phyloP scores from a whole-genome alignment of 805 yeast species.

The Pichia paraexigua region DNA sequence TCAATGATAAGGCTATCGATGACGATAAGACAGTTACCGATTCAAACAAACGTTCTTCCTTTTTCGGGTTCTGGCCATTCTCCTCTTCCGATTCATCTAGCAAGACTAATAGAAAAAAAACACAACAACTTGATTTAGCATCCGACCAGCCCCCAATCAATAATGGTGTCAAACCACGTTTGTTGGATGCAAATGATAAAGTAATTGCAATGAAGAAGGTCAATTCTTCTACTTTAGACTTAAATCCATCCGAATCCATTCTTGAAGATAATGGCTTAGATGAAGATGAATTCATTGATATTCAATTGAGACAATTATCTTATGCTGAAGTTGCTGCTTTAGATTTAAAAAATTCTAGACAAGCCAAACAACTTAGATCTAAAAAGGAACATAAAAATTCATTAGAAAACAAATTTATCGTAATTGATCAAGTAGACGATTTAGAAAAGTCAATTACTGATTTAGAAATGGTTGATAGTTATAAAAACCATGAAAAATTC shows the following conservation, averaged over 20 bases:
- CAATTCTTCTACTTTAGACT: constrained; percentile 7
- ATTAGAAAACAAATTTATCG: constrained; percentile 5
- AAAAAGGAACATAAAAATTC: background rate
- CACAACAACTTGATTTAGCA: background rate
- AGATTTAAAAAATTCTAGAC: constrained; percentile 1
- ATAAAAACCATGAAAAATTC: constrained; percentile 13
- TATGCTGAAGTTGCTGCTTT: constrained; percentile 47
- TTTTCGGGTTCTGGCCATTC: background rate
- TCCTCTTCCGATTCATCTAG: background rate
- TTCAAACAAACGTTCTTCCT: background rate
- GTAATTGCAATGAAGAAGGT: constrained; percentile 29
- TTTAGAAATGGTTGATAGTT: constrained; percentile 23
- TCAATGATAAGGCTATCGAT: constrained; percentile 5
- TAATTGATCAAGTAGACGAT: constrained; percentile 25
- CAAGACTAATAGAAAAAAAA: background rate
- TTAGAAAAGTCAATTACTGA: constrained; percentile 28
- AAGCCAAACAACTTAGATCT: background rate
- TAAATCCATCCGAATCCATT: background rate
- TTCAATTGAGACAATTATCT: constrained; percentile 39
- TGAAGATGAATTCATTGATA: constrained; percentile 35
- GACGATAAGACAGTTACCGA: background rate
- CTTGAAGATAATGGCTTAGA: constrained; percentile 1
- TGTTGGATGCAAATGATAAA: constrained; percentile 1
- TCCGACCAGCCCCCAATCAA: background rate
- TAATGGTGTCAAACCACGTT: background rate